phyloP scores from a whole-genome alignment of 1,284 basidiomycete species.

The Cryptococcus sp. region DNA sequence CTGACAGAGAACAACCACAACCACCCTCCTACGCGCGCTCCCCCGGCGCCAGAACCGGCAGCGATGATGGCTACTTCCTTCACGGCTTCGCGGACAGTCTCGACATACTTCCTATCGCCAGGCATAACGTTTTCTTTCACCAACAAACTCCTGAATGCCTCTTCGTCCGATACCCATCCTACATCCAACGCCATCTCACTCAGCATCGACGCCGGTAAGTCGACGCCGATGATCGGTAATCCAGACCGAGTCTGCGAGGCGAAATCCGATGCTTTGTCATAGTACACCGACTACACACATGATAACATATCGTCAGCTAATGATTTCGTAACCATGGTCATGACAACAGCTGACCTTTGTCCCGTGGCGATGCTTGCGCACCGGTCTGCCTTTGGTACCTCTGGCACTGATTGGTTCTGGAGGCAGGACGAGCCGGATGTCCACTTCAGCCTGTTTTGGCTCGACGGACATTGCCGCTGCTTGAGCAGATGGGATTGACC shows the following conservation, averaged over 20 bases:
- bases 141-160: slow-evolving; percentile 36
- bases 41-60: slow-evolving; percentile 1
- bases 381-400: slow-evolving; percentile 34
- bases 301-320: neutral
- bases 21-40: slow-evolving; percentile 13
- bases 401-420: slow-evolving; percentile 42
- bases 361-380: slow-evolving; percentile 44
- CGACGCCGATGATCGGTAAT: slow-evolving; percentile 47
- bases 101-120: slow-evolving; percentile 38
- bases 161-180: slow-evolving; percentile 47
- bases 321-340: neutral
- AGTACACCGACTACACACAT: slow-evolving; percentile 38
- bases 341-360: slow-evolving; percentile 37
- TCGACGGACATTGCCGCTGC: slow-evolving; percentile 25
- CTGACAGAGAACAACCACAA: slow-evolving; percentile 63
- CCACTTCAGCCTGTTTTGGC: slow-evolving; percentile 28
- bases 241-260: slow-evolving; percentile 33
- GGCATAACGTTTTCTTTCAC: slow-evolving; percentile 21
- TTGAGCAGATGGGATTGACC: slow-evolving; percentile 31
- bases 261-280: slow-evolving; percentile 50
- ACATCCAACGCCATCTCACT: slow-evolving; percentile 40
- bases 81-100: slow-evolving; percentile 35
- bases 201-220: slow-evolving; percentile 37
- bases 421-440: slow-evolving; percentile 48
- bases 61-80: slow-evolving; percentile 6